Evolutionary conservation across 1,284 basidiomycete species (phyloP), one percentile per base, ranked within the genome.

Genomic region (Ceratobasidium papillatum): DNA sequence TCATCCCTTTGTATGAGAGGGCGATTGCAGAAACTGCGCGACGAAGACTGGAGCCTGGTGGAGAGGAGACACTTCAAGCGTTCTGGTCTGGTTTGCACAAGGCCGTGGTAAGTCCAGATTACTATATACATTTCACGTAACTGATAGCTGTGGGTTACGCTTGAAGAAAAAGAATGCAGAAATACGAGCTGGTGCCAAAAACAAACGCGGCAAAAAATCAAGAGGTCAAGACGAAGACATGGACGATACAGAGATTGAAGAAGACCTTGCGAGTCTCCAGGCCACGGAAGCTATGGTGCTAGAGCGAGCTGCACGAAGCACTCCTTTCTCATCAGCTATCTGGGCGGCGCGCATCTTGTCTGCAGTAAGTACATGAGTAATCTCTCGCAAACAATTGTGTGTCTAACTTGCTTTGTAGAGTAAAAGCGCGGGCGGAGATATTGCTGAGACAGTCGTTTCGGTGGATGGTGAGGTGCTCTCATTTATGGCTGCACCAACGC

Each of bases 1-100:
- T 92, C 34, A 82, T 83, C 3, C 85, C 85, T 1, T 83, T 95
- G 0, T 94, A 91, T 78, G 94, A 96, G 80, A 88, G 95, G 11
- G 90, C 93, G 0, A 89, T 95, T 58, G 84, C 90, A 1, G 89
- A 93, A 77, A 90, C 90, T 0, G 90, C 89, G 14, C 43, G 36
- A 58, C n/a, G 76, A 75, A 59, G 75, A 30, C 66, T 75, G 75
- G 58, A 61, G 19, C 62, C 74, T 7, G 85, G 83, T 22, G 87
- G 89, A 25, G 90, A 93, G 79, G 84, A 87, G 76, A 85, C 83
- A 4, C 80, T 94, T 63, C 83, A 86, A 14, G 78, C 83, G 19
- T 91, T 94, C 78, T 93, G 89, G 91, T 79, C 82, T 4, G 87
- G 87, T 0, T 92, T 92, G 77, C 82, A 87, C 22, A 87, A 91